Conservation (phyloP, 1,139 yeast species). For the Arxiozyma heterogenica region DNA sequence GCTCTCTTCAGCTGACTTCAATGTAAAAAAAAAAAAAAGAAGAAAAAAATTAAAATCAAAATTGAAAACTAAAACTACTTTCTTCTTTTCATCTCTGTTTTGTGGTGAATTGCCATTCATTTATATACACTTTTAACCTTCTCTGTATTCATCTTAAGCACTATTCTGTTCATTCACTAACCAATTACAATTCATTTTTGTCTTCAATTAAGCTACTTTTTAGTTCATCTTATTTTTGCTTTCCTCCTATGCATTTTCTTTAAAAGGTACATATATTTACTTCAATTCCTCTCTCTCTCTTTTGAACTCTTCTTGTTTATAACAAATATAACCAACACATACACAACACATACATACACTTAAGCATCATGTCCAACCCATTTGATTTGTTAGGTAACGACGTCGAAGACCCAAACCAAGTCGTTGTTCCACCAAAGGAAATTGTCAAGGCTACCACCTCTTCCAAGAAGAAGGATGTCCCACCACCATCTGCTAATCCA, state of each 20-base stretch:
- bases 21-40: no score
- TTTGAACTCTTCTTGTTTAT: background rate
- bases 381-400: slow-evolving; percentile 60
- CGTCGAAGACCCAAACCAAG: slow-evolving; percentile 59
- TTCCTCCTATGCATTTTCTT: no score
- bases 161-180: no score
- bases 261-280: no score
- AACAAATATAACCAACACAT: background rate
- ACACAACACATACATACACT: slow-evolving; percentile 2
- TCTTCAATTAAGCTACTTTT: no score
- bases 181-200: no score
- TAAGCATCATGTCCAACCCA: slow-evolving; percentile 34
- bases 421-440: slow-evolving; percentile 52
- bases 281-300: background rate
- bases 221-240: no score
- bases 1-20: background rate
- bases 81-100: background rate
- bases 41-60: no score
- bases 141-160: no score
- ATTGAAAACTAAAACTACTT: background rate
- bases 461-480: slow-evolving; percentile 78
- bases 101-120: no score
- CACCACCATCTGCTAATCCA: slow-evolving; percentile 78
- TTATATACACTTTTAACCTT: no score
- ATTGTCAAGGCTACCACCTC: slow-evolving; percentile 76